phyloP scores from a whole-genome alignment of 352 stramenopile genomes.

The Phytophthora colocasiae region DNA sequence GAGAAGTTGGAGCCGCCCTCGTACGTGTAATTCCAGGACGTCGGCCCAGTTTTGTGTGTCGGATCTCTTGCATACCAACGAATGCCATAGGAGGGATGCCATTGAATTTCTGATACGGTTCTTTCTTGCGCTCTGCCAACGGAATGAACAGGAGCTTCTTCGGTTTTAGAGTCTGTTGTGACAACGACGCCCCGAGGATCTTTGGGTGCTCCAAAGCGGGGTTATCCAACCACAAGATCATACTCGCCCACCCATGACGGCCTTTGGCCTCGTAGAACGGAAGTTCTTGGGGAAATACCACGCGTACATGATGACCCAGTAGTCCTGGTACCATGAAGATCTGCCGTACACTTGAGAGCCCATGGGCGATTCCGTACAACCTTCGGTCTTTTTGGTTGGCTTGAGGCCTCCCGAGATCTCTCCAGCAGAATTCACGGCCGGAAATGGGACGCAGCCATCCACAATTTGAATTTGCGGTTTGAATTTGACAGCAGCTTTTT shows the following conservation, averaged over 20 bases:
- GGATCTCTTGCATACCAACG: neutral
- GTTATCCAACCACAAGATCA: constrained; percentile 19
- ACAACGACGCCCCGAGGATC: neutral
- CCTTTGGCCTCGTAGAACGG: neutral
- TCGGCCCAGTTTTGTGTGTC: too few relatives aligned
- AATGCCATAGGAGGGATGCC: neutral
- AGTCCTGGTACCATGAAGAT: constrained; percentile 7
- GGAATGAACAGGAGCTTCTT: neutral
- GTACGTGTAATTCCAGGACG: neutral
- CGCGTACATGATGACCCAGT: constrained; percentile 12
- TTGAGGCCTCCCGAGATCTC: neutral
- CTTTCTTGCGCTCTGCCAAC: neutral
- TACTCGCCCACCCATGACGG: constrained; percentile 4
- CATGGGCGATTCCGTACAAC: neutral
- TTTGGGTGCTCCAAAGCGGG: neutral
- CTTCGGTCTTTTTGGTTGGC: neutral
- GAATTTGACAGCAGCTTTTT: constrained; percentile 17
- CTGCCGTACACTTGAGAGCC: constrained; percentile 24
- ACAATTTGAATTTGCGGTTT: constrained; percentile 2
- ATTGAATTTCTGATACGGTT: neutral
- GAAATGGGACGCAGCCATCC: neutral
- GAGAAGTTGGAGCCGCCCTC: neutral
- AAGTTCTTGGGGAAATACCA: constrained; percentile 21
- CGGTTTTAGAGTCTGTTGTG: neutral
- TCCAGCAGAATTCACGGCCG: constrained; percentile 8